Conservation (phyloP, 1,284 basidiomycete genomes). For the Ustanciosporium gigantosporum region DNA sequence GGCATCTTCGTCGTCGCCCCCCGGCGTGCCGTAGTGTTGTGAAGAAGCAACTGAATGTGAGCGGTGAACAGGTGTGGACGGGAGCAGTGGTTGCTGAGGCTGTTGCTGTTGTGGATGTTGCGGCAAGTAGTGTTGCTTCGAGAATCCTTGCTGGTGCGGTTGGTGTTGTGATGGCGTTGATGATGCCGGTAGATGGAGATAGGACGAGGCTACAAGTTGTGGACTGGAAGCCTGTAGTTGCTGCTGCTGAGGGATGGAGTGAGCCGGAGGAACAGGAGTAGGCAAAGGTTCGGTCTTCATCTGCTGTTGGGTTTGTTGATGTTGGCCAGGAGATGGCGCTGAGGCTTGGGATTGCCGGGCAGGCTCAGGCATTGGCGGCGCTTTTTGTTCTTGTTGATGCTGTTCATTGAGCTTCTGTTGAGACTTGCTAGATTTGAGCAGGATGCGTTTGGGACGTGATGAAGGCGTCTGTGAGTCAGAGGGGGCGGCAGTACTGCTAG, state of each 20-base stretch:
- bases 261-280: background rate
- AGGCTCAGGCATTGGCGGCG: background rate
- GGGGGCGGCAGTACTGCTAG: background rate
- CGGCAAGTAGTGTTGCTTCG: no score
- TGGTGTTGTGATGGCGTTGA: background rate
- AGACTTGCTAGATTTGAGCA: constrained; percentile 22
- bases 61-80: background rate
- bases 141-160: background rate
- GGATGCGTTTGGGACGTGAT: constrained; percentile 26
- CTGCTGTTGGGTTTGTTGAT: background rate
- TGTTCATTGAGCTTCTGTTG: constrained; percentile 23
- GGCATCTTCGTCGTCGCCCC: constrained; percentile 21
- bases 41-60: constrained; percentile 3
- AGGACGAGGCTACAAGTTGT: no score
- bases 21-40: constrained; percentile 19
- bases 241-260: background rate
- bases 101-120: background rate
- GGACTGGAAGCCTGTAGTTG: background rate
- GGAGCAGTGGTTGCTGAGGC: background rate
- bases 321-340: background rate
- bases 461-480: constrained; percentile 3
- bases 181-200: no score
- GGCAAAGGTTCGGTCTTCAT: background rate
- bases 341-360: background rate
- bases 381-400: background rate